Evolutionary conservation across 768 basidiomycete genomes (phyloP), one percentile per base, ranked within the genome.

Genomic region (Leucogyrophana mollusca): DNA sequence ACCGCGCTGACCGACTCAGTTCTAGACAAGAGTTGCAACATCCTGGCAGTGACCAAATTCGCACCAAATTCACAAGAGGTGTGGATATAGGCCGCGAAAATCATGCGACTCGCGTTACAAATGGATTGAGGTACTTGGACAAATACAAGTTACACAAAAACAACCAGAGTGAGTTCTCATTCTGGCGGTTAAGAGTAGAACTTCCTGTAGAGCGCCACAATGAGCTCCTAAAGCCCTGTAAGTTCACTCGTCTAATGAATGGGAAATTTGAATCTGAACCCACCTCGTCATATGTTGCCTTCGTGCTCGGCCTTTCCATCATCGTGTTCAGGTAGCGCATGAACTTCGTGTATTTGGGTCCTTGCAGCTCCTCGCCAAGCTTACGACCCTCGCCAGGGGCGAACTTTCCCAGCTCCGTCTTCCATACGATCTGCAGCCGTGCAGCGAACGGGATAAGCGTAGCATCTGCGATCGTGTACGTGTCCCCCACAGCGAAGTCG

Each of bases 391-490:
- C 66, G 7, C 77, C 82, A 20, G 59, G 66, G 17, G 71, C 66
- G 48, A 65, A 83, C 23, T 57, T 65, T 0, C 82, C 80, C 24
- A 78, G 30, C 34, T 82, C 78, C 16, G n/a, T 43, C 3, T 58
- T 42, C 7, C 13, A 30, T 6, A 21, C n/a, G 1, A 77, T 50
- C 32, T 75, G 69, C 25, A 73, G 53, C 11, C 82, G 67, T 8
- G 73, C 79, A 16, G 83, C 56, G 70, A 82, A 80, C 7, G 84
- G 82, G 10, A 73, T 67, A 23, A 82, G 60, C 1, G 78, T 76
- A n/a, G 76, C 74, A 53, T 84, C 83, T 8, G 82, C 83, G 43
- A 76, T 73, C 23, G 73, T 78, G 58, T 72, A 85, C 43, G 74
- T 68, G 21, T 64, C 52, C 14, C 66, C 68, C 20, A 69, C 47